Evolutionary conservation across 2,329 filamentous ascomycete genomes (phyloP), one percentile per base, ranked within the genome.

Genomic region (Periconia sp.): DNA sequence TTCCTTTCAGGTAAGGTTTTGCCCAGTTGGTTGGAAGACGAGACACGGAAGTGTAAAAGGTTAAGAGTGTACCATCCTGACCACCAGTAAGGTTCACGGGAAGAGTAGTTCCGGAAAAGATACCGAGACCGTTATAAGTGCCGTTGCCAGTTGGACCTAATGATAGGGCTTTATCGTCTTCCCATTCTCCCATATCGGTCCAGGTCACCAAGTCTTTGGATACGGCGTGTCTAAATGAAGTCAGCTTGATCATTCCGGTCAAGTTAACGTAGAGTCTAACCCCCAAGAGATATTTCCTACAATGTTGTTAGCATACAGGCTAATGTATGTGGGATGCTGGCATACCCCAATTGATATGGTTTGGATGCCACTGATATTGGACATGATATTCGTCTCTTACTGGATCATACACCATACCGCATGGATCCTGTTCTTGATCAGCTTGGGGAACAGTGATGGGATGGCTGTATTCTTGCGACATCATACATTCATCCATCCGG

Each of bases 351-450:
- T 76, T 76, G 58, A 78, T 72, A 53, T 79, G 76, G 45, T 79
- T 66, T 1, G 76, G 76, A 59, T 79, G 74, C 71, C 75, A 82
- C 63, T 84, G 81, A 62, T 81, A 84, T 60, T 79, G 79, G 8
- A 83, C 60, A 57, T 84, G 81, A 54, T 83, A 85, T 1, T 66
- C 66, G 30, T 78, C 76, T 33, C 74, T 71, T 2, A 65, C 70
- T 14, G 77, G 78, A 63, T 81, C 79, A 58, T 80, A 82, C 68
- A 78, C 76, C 57, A 78, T 77, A 27, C 71, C 80, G 58, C 80
- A 81, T 14, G 80, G 79, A 57, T 82, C 76, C 69, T 79, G 64
- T 20, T 20, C 3, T 19, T 19, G 17, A 42, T 42, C 17, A 42
- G 41, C 17, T 5, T 42, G 19, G 3, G 41, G 8, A 42, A 13